Evolutionary conservation across 2,329 filamentous ascomycete genomes (phyloP).

Genomic region (Arthrinium phaeospermum): DNA sequence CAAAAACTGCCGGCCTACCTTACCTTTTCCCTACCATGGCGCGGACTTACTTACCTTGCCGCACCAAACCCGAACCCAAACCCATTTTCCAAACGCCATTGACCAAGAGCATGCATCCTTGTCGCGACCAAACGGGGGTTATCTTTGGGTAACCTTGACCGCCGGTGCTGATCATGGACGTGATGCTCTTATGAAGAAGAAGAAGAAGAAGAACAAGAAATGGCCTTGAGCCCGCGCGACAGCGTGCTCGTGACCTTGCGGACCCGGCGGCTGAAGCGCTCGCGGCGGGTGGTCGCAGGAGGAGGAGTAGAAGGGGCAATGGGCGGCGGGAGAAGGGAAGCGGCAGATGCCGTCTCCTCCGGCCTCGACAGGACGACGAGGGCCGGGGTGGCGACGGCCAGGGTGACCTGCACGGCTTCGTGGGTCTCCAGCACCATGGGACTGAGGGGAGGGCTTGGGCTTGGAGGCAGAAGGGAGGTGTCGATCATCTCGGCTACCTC

Average conservation of each 20-base stretch:
- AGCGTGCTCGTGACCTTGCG: not conserved
- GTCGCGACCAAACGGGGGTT: not conserved
- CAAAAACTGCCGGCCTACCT: not conserved
- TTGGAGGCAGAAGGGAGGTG: not conserved
- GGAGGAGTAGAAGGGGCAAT: too few species aligned
- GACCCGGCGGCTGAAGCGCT: not conserved
- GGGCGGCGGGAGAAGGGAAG: too few species aligned
- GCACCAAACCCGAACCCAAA: not conserved
- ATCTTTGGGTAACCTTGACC: not conserved
- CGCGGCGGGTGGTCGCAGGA: not conserved
- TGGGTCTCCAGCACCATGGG: not conserved
- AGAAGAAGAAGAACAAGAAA: not conserved
- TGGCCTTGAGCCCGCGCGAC: not conserved
- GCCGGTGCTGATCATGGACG: not conserved
- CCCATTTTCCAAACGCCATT: not conserved
- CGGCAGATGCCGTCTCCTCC: too few species aligned
- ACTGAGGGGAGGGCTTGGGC: not conserved
- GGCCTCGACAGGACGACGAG: not conserved
- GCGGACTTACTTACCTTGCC: not conserved
- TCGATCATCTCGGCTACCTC: not conserved
- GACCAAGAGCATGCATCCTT: not conserved
- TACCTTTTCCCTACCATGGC: not conserved
- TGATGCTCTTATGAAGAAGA: not conserved
- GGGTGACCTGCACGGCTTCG: not conserved
- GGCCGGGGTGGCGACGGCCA: not conserved